Percentiles rank a stretch among this genome's conserved stretches.
These are phyloP conservation scores for Sideroxylon spinosum DNA, from an alignment of 179 eudicot genomes.

Conservation along the genomic window DNA sequence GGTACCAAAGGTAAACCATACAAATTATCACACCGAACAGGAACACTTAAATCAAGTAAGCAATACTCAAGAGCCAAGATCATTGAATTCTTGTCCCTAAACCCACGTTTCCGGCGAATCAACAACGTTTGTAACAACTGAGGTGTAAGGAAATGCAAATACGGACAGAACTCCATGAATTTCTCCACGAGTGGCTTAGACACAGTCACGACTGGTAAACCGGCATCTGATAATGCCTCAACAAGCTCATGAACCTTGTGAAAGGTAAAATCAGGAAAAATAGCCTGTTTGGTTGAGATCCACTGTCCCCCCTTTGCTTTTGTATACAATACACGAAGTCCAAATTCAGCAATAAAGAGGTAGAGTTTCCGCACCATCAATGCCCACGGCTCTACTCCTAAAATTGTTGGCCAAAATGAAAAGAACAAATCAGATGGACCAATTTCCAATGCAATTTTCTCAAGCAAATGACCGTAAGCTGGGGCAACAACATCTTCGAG, in stretches of 20 bases:
- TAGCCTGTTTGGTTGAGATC: slow-evolving; percentile 89
- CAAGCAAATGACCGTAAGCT: slow-evolving; percentile 92
- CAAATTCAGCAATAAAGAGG: slow-evolving; percentile 69
- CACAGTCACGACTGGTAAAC: slow-evolving; percentile 66
- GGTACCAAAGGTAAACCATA: slow-evolving; percentile 89
- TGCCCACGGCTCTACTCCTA: slow-evolving; percentile 83
- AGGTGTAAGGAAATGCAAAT: slow-evolving; percentile 86
- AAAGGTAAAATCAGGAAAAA: slow-evolving; percentile 88
- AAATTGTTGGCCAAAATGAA: slow-evolving; percentile 78
- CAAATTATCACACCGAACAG: slow-evolving; percentile 54
- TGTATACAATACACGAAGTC: slow-evolving; percentile 77
- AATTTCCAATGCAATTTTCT: slow-evolving; percentile 71
- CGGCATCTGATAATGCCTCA: slow-evolving; percentile 79
- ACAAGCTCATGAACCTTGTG: slow-evolving; percentile 62
- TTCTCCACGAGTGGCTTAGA: slow-evolving; percentile 66
- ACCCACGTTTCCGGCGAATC: slow-evolving; percentile 71
- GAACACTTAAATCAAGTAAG: slow-evolving; percentile 62
- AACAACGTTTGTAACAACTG: slow-evolving; percentile 77
- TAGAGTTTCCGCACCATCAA: slow-evolving; percentile 83
- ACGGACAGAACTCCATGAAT: slow-evolving; percentile 79
- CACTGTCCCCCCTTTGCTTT: slow-evolving; percentile 95
- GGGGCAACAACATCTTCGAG: slow-evolving; percentile 97
- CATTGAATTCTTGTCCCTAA: slow-evolving; percentile 63
- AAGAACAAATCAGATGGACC: slow-evolving; percentile 79
- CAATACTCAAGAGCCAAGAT: slow-evolving; percentile 85